phyloP scores from a whole-genome alignment of 192 early-diverging fungal species.

The Cetraspora pellucida region DNA sequence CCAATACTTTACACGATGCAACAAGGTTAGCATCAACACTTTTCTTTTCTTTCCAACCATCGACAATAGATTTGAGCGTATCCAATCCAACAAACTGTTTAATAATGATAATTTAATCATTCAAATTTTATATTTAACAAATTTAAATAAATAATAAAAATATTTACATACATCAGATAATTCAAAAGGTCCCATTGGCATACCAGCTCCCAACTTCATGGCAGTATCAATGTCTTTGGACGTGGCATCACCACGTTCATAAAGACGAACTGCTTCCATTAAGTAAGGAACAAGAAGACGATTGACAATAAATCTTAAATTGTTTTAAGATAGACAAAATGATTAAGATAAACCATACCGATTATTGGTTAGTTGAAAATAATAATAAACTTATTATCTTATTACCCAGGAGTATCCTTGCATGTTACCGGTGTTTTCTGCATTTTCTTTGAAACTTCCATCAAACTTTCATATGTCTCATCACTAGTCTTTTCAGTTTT shows the following conservation, averaged over 20 bases:
- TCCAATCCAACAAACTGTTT: conserved; percentile 87
- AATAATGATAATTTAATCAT: not conserved
- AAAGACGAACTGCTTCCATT: conserved; percentile 91
- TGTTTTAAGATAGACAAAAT: not conserved
- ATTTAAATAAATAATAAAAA: conserved; percentile 9
- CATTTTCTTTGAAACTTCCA: conserved; percentile 71
- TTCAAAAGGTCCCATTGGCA: conserved; percentile 94
- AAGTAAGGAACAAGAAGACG: conserved; percentile 94
- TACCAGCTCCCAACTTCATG: conserved; percentile 97
- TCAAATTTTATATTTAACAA: not conserved
- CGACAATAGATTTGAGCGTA: conserved; percentile 94
- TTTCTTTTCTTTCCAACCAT: conserved; percentile 89
- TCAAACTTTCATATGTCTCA: conserved; percentile 64
- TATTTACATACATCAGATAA: conserved; percentile 66
- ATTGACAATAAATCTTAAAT: conserved; percentile 86
- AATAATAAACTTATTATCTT: not conserved
- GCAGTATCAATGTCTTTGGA: conserved; percentile 88
- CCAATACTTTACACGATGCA: conserved; percentile 66
- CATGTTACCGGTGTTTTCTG: conserved; percentile 89
- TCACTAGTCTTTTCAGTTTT: conserved; percentile 65
- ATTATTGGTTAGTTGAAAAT: not conserved
- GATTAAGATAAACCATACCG: not conserved
- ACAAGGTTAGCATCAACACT: conserved; percentile 79
- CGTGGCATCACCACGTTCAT: conserved; percentile 87
- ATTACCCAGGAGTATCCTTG: conserved; percentile 94